Base-by-base conservation (phyloP, 108 stramenopile species). In the Chaetoceros tenuissimus region DNA sequence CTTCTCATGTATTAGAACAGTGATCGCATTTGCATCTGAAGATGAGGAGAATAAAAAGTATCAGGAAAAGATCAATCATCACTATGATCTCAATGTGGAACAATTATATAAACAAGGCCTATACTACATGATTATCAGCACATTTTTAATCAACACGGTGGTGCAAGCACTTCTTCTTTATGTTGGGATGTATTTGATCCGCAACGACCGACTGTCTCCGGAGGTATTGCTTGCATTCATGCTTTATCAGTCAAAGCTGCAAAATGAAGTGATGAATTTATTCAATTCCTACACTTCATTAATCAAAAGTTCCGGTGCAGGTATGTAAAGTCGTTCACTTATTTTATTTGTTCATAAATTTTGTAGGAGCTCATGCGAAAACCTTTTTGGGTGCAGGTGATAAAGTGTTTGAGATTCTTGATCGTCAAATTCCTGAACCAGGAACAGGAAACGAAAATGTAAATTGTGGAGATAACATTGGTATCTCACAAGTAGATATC, bases 201-300 rank as follows among this genome's bases (percentile, higher is more conserved):
- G 78, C 45, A 55, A 73, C 3, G 75, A 75, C 27, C 52, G 52
- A 21, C 46, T 92, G 45, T 75, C 79, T 19, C 58, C 79, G 3
- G 87, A 89, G 47, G 63, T 87, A 8, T 81, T 97, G n/a, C 62
- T 97, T 25, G 87, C 95, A 19, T 97, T 97, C 66, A 95, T 97
- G 94, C 79, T 97, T 31, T 96, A 96, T 70, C 94, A 96, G 66
- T 83, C 85, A 3, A 79, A 88, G 40, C 75, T 97, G 19, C 53
- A 75, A 73, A 83, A 85, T 50, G 82, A 87, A 59, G 89, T 89
- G 52, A 57, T 92, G 71, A 88, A 94, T 64, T 73, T 97, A 23
- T 94, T 94, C 55, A 73, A 87, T 52, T 87, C 85, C 26, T 96
- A 92, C 63, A 81, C 88, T 16, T 89, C 93, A 1, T 60, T 97